Evolutionary conservation across 352 stramenopile genomes (phyloP).

Genomic region (Poterioochromonas sp.): DNA sequence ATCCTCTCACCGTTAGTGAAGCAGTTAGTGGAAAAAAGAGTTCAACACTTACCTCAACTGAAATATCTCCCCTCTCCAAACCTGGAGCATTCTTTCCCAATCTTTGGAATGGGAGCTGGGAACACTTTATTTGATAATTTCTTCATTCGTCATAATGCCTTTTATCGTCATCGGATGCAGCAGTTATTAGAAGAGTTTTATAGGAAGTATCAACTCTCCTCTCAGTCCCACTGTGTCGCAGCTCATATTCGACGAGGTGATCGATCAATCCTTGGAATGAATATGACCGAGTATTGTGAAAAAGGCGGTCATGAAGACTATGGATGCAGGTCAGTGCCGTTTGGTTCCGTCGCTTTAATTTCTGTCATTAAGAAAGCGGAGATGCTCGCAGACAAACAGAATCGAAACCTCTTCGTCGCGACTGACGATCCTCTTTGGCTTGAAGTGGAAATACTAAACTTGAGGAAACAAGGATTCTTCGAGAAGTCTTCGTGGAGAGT

Average conservation of each 20-base stretch:
- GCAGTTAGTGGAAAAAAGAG: no score
- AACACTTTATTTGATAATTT: no score
- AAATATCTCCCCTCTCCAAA: no score
- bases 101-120: no score
- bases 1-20: no score
- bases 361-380: not conserved
- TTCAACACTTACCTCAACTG: no score
- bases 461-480: not conserved
- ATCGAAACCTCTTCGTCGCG: not conserved
- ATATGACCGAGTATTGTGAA: not conserved
- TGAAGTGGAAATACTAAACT: not conserved
- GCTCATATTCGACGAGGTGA: not conserved
- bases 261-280: not conserved
- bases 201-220: no score
- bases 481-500: not conserved
- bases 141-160: no score
- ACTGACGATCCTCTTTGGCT: not conserved
- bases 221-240: not conserved
- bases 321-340: not conserved
- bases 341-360: not conserved
- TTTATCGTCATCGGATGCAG: no score
- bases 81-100: no score
- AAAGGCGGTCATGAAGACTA: not conserved
- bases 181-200: no score
- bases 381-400: not conserved